A percentile compares a stretch with the other conserved stretches of the same genome.
Evolutionary conservation across 2,329 filamentous ascomycete genomes (phyloP).

Genomic region (Nemania sp.): DNA sequence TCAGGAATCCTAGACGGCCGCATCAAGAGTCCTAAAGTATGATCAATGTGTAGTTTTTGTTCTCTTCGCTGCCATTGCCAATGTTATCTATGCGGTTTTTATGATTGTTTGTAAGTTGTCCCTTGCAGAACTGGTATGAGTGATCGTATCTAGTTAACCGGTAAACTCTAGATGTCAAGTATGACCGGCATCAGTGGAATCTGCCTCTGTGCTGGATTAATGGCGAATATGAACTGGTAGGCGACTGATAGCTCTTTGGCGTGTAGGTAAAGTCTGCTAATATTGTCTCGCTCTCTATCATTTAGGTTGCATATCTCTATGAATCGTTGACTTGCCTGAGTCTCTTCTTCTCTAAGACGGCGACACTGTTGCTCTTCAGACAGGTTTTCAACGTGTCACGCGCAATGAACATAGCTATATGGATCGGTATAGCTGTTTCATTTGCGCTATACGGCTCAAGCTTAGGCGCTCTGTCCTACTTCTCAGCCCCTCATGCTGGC

Average conservation of each 20-base stretch:
- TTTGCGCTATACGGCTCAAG: neutral
- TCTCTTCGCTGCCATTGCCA: neutral
- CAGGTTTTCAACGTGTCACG: neutral
- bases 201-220: neutral
- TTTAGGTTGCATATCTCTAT: neutral
- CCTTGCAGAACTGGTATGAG: neutral
- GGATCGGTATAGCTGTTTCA: constrained; percentile 1
- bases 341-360: neutral
- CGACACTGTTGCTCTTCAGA: neutral
- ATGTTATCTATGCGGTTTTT: neutral
- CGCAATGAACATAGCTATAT: neutral
- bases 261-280: neutral
- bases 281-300: neutral
- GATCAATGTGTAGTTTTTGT: neutral
- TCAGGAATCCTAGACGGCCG: neutral
- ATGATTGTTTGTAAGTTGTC: neutral
- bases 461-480: neutral
- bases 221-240: neutral
- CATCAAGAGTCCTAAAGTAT: neutral
- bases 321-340: neutral
- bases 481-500: neutral
- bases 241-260: neutral
- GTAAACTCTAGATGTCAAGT: neutral
- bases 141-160: neutral
- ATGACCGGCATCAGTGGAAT: neutral